These are phyloP conservation scores for Hyaloscypha hepaticicola DNA, from an alignment of 495 filamentous ascomycete species.

Conservation along the genomic window DNA sequence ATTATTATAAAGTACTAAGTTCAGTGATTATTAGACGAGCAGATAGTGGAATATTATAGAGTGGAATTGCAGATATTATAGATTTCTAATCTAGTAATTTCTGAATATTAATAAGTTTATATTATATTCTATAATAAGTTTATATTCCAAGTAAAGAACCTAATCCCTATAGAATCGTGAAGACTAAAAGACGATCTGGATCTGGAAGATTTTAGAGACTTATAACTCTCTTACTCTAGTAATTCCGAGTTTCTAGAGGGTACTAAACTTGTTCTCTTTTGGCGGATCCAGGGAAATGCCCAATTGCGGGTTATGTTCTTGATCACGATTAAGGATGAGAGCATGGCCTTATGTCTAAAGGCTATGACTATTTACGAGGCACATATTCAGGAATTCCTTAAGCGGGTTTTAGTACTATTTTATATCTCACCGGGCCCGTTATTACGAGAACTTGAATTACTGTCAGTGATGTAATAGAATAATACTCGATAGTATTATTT, in stretches of 20 bases:
- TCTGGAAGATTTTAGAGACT: constrained; percentile 22
- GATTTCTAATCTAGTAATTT: constrained; percentile 17
- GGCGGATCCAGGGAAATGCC: constrained; percentile 7
- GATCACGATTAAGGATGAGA: not conserved
- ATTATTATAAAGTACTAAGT: constrained; percentile 22
- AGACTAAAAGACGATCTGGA: constrained; percentile 22
- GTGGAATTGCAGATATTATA: constrained; percentile 16
- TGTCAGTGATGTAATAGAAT: constrained; percentile 8
- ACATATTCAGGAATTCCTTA: constrained; percentile 9
- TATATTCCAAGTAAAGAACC: constrained; percentile 6
- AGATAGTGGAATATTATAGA: constrained; percentile 19
- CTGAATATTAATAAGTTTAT: too few species aligned
- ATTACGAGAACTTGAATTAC: constrained; percentile 14
- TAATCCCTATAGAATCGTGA: constrained; percentile 12
- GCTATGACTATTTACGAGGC: not conserved
- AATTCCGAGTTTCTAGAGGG: constrained; percentile 5
- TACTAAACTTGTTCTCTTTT: constrained; percentile 8
- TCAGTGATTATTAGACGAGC: constrained; percentile 17
- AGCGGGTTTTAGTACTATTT: constrained; percentile 10
- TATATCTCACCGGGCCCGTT: constrained; percentile 13
- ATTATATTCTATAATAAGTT: constrained; percentile 21
- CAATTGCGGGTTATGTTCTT: constrained; percentile 19
- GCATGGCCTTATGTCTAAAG: constrained; percentile 5
- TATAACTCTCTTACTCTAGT: constrained; percentile 14
- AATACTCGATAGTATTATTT: constrained; percentile 7